Evolutionary conservation across 2,329 filamentous ascomycete species (phyloP).

Genomic region (Fusarium sarcochroum): DNA sequence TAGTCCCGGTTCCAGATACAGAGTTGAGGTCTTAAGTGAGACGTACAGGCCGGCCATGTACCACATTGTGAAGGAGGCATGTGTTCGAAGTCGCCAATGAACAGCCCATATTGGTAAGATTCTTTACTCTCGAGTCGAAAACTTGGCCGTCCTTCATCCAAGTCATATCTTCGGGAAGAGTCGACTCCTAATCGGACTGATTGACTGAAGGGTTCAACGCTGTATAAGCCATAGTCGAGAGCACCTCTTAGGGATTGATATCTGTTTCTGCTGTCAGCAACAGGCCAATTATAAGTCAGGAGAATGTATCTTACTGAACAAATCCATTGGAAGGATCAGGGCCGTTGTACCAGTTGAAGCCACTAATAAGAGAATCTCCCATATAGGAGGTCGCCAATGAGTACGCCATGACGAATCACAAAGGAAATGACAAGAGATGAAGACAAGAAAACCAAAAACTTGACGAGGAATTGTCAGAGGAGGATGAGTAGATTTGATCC

Average conservation of each 20-base stretch:
- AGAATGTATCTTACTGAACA: constrained; percentile 69
- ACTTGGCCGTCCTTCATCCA: constrained; percentile 65
- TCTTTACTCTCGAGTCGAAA: constrained; percentile 77
- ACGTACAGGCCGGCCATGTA: constrained; percentile 78
- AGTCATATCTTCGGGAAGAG: constrained; percentile 54
- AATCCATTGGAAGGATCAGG: constrained; percentile 76
- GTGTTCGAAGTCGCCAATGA: constrained; percentile 79
- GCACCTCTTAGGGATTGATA: constrained; percentile 62
- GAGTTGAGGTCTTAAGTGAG: background rate
- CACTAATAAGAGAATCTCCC: constrained; percentile 60
- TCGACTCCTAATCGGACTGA: constrained; percentile 64
- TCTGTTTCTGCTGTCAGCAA: constrained; percentile 47
- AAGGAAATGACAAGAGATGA: constrained; percentile 11
- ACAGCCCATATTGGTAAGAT: constrained; percentile 74
- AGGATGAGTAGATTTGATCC: constrained; percentile 16
- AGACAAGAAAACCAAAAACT: constrained; percentile 20
- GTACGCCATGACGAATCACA: constrained; percentile 55
- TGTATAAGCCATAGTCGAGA: constrained; percentile 57
- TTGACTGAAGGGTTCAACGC: constrained; percentile 57
- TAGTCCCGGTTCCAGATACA: constrained; percentile 3
- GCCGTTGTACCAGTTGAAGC: constrained; percentile 65
- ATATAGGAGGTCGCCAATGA: constrained; percentile 60
- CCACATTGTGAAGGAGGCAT: constrained; percentile 81
- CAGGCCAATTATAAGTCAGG: constrained; percentile 15
- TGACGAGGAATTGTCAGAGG: constrained; percentile 10